A percentile compares a stretch with the other conserved stretches of the same genome.
Conservation (phyloP, 2,329 filamentous ascomycete species). For the Botryotinia convoluta region DNA sequence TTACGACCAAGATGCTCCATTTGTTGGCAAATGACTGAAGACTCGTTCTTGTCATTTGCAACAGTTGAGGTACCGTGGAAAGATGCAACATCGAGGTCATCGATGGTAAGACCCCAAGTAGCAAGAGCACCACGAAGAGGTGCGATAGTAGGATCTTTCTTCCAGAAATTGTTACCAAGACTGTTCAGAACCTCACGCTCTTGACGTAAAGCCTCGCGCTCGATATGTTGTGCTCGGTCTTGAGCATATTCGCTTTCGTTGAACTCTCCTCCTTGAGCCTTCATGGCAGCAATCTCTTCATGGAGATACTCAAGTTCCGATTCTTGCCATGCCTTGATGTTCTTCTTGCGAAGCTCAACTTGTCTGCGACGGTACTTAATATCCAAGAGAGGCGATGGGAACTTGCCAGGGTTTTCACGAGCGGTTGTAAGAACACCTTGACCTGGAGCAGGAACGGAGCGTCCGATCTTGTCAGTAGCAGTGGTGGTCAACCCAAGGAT, state of each 20-base stretch:
- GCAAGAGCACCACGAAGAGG: constrained; percentile 93
- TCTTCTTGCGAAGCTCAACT: constrained; percentile 87
- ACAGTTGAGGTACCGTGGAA: constrained; percentile 99
- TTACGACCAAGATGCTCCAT: constrained; percentile 89
- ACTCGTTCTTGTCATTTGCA: constrained; percentile 99
- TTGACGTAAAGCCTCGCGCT: constrained; percentile 82
- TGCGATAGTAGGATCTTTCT: constrained; percentile 87
- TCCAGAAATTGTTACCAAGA: constrained; percentile 99
- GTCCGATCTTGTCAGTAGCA: constrained; percentile 98
- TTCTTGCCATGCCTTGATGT: constrained; percentile 96
- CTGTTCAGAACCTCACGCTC: constrained; percentile 90
- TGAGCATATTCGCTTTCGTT: constrained; percentile 81
- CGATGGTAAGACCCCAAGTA: constrained; percentile 96
- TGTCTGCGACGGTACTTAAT: constrained; percentile 97
- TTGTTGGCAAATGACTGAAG: constrained; percentile 94
- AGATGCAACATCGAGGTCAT: constrained; percentile 90
- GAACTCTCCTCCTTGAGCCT: constrained; percentile 72
- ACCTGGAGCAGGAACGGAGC: constrained; percentile 92
- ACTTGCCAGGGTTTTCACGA: constrained; percentile 85
- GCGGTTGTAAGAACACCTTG: constrained; percentile 96
- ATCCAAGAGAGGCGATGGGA: constrained; percentile 91
- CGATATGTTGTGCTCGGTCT: constrained; percentile 82
- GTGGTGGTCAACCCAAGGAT: constrained; percentile 90
- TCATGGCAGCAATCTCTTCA: constrained; percentile 89
- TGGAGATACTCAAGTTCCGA: constrained; percentile 89